Percentiles rank a stretch among this genome's conserved stretches.
Conservation (phyloP, 768 basidiomycete species). For the Russula earlei region DNA sequence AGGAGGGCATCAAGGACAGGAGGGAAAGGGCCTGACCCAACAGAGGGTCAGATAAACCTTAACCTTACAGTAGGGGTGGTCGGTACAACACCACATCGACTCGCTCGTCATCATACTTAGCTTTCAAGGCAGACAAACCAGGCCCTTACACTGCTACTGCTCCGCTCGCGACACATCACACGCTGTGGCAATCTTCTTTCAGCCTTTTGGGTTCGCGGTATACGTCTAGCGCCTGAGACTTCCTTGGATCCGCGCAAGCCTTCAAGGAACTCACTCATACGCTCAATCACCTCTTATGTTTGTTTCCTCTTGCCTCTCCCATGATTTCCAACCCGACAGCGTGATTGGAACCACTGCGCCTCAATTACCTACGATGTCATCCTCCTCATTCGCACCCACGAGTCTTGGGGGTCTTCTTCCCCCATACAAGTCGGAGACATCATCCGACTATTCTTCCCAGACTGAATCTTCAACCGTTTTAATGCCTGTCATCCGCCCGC, state of each 20-base stretch:
- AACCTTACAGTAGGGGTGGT: neutral
- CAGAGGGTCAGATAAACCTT: neutral
- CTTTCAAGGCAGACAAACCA: too few species aligned
- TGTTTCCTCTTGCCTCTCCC: neutral
- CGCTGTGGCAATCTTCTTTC: neutral
- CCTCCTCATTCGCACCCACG: neutral
- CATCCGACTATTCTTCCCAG: slow-evolving; percentile 1
- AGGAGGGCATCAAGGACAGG: slow-evolving; percentile 4
- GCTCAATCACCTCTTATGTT: neutral
- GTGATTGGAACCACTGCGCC: neutral
- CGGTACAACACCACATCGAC: too few species aligned
- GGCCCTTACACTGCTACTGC: neutral
- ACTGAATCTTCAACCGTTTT: slow-evolving; percentile 8
- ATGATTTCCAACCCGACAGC: neutral
- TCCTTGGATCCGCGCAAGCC: neutral
- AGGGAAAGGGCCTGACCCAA: neutral
- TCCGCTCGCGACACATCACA: neutral
- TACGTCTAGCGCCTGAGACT: neutral
- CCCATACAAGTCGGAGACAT: neutral
- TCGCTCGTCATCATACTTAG: too few species aligned
- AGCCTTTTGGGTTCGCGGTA: neutral
- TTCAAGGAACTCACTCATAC: neutral
- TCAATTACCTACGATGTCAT: neutral
- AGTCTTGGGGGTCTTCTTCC: neutral
- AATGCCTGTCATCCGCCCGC: slow-evolving; percentile 15